Evolutionary conservation across 805 yeast species (phyloP).

Genomic region (Zygosaccharomyces bailii): DNA sequence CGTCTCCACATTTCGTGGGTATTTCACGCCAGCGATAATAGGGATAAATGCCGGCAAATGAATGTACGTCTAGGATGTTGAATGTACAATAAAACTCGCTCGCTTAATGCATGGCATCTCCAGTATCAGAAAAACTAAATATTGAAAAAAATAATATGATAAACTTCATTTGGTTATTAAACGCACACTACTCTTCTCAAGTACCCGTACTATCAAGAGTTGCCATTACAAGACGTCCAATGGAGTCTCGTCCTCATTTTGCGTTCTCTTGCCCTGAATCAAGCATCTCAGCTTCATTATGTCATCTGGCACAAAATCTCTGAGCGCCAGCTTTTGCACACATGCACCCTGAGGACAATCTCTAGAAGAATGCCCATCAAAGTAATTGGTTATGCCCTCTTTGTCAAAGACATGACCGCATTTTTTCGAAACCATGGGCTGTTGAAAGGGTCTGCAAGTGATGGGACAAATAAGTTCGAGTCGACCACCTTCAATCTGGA

Average conservation of each 20-base stretch:
- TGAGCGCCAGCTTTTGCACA: constrained; percentile 33
- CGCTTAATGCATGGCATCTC: too few species aligned
- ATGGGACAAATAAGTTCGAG: constrained; percentile 69
- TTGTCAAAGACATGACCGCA: constrained; percentile 66
- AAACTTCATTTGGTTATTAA: too few species aligned
- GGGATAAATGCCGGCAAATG: too few species aligned
- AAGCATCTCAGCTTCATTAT: constrained; percentile 55
- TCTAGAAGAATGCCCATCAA: constrained; percentile 21
- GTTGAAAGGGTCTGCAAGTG: constrained; percentile 47
- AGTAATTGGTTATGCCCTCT: constrained; percentile 40
- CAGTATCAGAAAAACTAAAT: not conserved
- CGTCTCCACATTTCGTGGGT: not conserved
- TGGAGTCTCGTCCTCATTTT: not conserved
- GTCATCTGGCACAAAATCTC: constrained; percentile 45
- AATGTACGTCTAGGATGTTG: too few species aligned
- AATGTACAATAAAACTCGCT: too few species aligned
- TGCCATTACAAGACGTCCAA: constrained; percentile 6
- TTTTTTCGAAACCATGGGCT: constrained; percentile 51
- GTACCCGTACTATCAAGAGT: too few species aligned
- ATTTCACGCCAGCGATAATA: too few species aligned
- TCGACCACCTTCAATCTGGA: constrained; percentile 66
- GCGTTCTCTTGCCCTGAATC: constrained; percentile 31
- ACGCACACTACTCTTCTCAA: too few species aligned
- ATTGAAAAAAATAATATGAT: too few species aligned
- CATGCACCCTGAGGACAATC: constrained; percentile 66